Evolutionary conservation across 306 rosid species (phyloP).

Genomic region (Vigna unguiculata): DNA sequence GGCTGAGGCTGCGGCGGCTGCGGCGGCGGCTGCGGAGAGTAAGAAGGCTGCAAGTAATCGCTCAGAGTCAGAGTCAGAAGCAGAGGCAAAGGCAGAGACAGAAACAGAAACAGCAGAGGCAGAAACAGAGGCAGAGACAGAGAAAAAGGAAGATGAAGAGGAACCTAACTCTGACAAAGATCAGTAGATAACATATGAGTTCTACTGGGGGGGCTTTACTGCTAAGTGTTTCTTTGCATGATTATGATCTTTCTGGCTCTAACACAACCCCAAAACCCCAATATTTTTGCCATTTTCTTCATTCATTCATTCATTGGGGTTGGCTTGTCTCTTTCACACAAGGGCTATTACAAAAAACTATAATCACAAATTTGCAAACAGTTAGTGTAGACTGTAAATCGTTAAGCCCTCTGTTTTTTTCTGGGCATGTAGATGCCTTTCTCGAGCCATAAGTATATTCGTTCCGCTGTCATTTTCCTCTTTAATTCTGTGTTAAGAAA

Average conservation of each 20-base stretch:
- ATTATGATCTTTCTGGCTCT: not conserved
- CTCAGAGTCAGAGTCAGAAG: not conserved
- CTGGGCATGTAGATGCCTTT: not conserved
- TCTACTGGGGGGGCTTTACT: not conserved
- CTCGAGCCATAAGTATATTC: not conserved
- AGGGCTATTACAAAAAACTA: not conserved
- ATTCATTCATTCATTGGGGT: not conserved
- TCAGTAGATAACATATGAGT: not conserved
- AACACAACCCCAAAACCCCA: not conserved
- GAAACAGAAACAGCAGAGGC: not conserved
- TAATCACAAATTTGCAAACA: not conserved
- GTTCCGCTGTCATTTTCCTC: not conserved
- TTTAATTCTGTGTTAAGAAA: not conserved
- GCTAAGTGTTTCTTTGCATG: not conserved
- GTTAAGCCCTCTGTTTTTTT: slow-evolving; percentile 9
- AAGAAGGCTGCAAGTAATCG: slow-evolving; percentile 6
- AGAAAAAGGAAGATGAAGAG: not conserved
- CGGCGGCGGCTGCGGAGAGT: slow-evolving; percentile 30
- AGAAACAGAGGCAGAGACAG: not conserved
- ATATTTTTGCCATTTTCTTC: not conserved
- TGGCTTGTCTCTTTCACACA: not conserved
- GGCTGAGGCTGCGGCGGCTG: slow-evolving; percentile 15
- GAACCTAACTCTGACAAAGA: not conserved
- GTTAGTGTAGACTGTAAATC: not conserved
- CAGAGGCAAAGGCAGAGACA: not conserved